Evolutionary conservation across 2,329 filamentous ascomycete genomes (phyloP).

Genomic region (Neonectria punicea): DNA sequence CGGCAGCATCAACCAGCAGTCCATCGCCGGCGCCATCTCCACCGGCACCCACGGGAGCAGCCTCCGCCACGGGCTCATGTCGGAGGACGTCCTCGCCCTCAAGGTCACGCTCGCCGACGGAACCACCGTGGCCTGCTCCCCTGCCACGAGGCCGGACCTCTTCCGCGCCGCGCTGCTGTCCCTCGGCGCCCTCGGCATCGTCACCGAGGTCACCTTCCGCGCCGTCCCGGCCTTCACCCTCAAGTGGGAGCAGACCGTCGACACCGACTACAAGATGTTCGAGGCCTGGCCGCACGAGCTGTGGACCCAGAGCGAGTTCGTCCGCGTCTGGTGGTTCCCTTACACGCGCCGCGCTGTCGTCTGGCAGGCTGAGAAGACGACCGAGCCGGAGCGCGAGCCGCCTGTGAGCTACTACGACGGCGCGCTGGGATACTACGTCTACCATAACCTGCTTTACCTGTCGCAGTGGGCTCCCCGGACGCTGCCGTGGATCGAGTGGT

Average conservation of each 20-base stretch:
- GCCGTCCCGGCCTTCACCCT: constrained; percentile 86
- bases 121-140: constrained; percentile 75
- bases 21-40: constrained; percentile 88
- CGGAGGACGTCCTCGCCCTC: constrained; percentile 78
- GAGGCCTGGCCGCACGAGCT: constrained; percentile 76
- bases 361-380: constrained; percentile 87
- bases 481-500: constrained; percentile 92
- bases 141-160: constrained; percentile 76
- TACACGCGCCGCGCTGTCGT: constrained; percentile 89
- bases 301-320: constrained; percentile 89
- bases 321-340: constrained; percentile 97
- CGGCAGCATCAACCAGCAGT: constrained; percentile 95
- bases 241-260: constrained; percentile 84
- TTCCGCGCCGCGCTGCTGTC: constrained; percentile 91
- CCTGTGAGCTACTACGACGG: constrained; percentile 83
- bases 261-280: constrained; percentile 75
- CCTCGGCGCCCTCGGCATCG: constrained; percentile 89
- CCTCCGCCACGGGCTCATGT: constrained; percentile 83
- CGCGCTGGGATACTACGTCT: constrained; percentile 84
- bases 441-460: constrained; percentile 89
- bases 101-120: constrained; percentile 87
- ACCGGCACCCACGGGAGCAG: constrained; percentile 96
- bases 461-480: constrained; percentile 81
- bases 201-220: constrained; percentile 88
- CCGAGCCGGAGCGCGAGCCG: constrained; percentile 68